Evolutionary conservation across 768 basidiomycete genomes (phyloP).

Genomic region (Termitomyces sp.): DNA sequence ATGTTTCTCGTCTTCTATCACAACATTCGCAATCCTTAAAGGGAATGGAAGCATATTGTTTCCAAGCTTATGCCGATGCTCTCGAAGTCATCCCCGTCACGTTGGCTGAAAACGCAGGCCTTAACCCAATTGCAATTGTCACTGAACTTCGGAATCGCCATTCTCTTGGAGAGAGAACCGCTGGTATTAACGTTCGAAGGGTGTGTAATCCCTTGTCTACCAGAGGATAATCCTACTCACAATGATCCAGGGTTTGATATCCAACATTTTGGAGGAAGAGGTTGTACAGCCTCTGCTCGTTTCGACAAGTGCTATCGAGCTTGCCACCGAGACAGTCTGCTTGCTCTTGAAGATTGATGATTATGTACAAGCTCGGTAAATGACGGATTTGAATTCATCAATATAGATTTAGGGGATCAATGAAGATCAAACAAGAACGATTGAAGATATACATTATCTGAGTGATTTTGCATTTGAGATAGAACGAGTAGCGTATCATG

Average conservation of each 20-base stretch:
- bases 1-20: constrained; percentile 86
- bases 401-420: background rate
- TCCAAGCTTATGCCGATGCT: constrained; percentile 97
- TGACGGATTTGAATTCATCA: constrained; percentile 17
- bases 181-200: constrained; percentile 98
- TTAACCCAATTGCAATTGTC: constrained; percentile 97
- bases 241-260: constrained; percentile 75
- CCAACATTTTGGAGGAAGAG: constrained; percentile 96
- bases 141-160: constrained; percentile 97
- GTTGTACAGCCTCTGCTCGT: constrained; percentile 96
- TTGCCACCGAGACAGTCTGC: constrained; percentile 97
- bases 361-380: constrained; percentile 68
- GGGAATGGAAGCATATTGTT: constrained; percentile 99
- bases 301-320: constrained; percentile 90
- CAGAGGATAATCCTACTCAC: background rate
- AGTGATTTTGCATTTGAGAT: background rate
- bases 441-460: constrained; percentile 1
- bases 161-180: constrained; percentile 88
- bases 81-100: constrained; percentile 98
- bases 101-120: constrained; percentile 95
- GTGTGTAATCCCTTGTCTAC: constrained; percentile 34
- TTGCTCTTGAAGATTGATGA: constrained; percentile 94
- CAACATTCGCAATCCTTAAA: constrained; percentile 90
- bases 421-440: background rate
- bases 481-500: constrained; percentile 2